Percentiles rank a stretch among this genome's conserved stretches.
These are phyloP conservation scores for Suillus americanus DNA, from an alignment of 768 basidiomycete genomes.

Conservation along the genomic window DNA sequence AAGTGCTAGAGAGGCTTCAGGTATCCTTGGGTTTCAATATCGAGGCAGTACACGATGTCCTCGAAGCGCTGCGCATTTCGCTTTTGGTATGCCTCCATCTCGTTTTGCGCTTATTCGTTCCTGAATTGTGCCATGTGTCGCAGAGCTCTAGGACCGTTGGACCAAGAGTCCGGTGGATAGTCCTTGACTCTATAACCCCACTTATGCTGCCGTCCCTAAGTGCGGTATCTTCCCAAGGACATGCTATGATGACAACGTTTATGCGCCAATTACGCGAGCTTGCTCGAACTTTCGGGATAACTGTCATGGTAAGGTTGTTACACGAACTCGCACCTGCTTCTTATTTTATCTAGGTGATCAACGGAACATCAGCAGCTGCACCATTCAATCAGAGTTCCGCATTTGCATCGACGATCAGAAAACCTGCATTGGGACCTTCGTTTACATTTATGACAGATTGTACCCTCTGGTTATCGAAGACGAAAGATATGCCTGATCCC, in stretches of 20 bases:
- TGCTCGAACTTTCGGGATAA: conserved; percentile 42
- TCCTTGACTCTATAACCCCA: conserved; percentile 67
- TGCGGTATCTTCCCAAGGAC: conserved; percentile 69
- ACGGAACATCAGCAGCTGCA: conserved; percentile 44
- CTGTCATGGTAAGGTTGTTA: conserved; percentile 51
- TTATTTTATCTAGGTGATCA: conserved; percentile 50
- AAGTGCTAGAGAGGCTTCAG: conserved; percentile 55
- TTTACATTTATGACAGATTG: conserved; percentile 73
- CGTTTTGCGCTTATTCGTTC: conserved; percentile 4
- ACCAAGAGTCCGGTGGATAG: conserved; percentile 43
- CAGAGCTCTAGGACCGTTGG: conserved; percentile 13
- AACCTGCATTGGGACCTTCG: conserved; percentile 75
- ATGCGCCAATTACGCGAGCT: conserved; percentile 62
- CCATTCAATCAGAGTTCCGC: conserved; percentile 34
- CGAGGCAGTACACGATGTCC: conserved; percentile 48
- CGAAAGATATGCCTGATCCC: conserved; percentile 8
- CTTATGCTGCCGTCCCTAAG: conserved; percentile 64
- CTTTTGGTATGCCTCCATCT: conserved; percentile 27
- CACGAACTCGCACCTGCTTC: background rate
- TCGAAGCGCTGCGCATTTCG: conserved; percentile 42
- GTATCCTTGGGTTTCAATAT: conserved; percentile 60
- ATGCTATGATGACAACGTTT: conserved; percentile 69
- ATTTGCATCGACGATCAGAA: conserved; percentile 42
- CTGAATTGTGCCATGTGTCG: conserved; percentile 2
- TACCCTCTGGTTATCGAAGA: conserved; percentile 64